phyloP scores from a whole-genome alignment of 768 basidiomycete species.

The Boletus tomentosulus region DNA sequence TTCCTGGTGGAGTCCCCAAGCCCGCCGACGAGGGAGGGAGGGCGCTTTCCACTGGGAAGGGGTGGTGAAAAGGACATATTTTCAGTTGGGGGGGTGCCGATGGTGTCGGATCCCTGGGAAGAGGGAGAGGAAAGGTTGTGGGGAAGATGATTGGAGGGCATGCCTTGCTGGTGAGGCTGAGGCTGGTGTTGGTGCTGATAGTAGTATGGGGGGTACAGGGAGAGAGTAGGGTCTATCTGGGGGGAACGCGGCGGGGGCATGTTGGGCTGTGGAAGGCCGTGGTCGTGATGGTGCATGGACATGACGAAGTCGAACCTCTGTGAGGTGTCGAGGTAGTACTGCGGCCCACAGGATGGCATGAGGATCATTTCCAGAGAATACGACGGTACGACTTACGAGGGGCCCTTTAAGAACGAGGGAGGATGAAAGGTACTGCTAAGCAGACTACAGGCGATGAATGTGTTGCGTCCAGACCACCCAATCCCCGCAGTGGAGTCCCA shows the following conservation, averaged over 20 bases:
- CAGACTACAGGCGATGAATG: background rate
- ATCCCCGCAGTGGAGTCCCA: background rate
- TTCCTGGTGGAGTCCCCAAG: slow-evolving; percentile 45
- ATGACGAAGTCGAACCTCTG: slow-evolving; percentile 40
- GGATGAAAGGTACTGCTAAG: background rate
- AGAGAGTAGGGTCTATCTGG: slow-evolving; percentile 66
- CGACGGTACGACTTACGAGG: slow-evolving; percentile 6
- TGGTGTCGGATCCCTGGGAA: slow-evolving; percentile 72
- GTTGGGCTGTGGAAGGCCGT: slow-evolving; percentile 34
- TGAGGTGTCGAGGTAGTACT: slow-evolving; percentile 22
- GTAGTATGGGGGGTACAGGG: slow-evolving; percentile 66
- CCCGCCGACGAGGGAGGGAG: slow-evolving; percentile 43
- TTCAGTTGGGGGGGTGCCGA: slow-evolving; percentile 71
- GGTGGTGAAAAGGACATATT: slow-evolving; percentile 47
- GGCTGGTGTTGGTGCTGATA: slow-evolving; percentile 43
- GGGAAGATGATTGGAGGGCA: slow-evolving; percentile 54
- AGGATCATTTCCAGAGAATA: slow-evolving; percentile 10
- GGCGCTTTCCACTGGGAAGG: slow-evolving; percentile 63
- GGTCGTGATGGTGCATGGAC: slow-evolving; percentile 43
- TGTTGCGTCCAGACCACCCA: background rate
- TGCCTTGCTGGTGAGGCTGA: slow-evolving; percentile 46
- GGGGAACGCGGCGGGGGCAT: slow-evolving; percentile 52
- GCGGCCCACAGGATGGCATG: slow-evolving; percentile 20
- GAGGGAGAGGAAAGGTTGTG: slow-evolving; percentile 73
- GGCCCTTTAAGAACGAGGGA: background rate